A percentile compares a stretch with the other conserved stretches of the same genome.
Conservation (phyloP, 2,329 filamentous ascomycete species). For the Neophaeococcomyces aloes region DNA sequence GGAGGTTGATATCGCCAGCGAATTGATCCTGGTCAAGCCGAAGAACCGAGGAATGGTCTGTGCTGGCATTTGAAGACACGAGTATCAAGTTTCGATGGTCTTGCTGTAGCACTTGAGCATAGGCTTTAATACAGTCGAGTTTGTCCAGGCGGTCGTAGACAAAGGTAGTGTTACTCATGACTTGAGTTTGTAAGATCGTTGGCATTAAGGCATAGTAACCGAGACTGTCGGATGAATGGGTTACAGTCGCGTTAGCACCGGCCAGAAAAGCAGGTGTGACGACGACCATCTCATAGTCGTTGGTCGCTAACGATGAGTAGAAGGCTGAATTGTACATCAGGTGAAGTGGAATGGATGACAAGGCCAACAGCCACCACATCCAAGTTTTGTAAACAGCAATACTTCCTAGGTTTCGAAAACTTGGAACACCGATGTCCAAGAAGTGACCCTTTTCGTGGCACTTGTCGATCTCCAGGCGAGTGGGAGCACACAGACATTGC, state of each 20-base stretch:
- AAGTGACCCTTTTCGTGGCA: constrained; percentile 24
- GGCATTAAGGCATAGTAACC: not conserved
- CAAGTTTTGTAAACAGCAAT: constrained; percentile 12
- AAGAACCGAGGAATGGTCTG: not conserved
- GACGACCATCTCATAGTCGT: constrained; percentile 19
- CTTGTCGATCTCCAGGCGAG: constrained; percentile 24
- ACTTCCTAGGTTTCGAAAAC: constrained; percentile 21
- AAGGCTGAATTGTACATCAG: constrained; percentile 25
- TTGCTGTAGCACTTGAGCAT: constrained; percentile 11
- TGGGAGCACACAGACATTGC: constrained; percentile 27
- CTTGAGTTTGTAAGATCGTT: not conserved
- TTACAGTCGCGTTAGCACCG: constrained; percentile 10
- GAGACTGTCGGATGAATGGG: not conserved
- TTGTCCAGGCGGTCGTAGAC: constrained; percentile 12
- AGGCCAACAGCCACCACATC: constrained; percentile 19
- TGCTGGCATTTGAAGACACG: constrained; percentile 10
- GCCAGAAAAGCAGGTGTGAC: constrained; percentile 17
- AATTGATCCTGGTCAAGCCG: too few relatives aligned
- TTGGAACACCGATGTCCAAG: constrained; percentile 26
- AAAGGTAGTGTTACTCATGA: not conserved
- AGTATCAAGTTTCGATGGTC: constrained; percentile 14
- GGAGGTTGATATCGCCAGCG: not conserved
- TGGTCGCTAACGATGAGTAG: constrained; percentile 18
- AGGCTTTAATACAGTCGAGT: constrained; percentile 12
- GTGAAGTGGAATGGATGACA: constrained; percentile 22